Percentiles rank a stretch among this genome's conserved stretches.
phyloP scores from a whole-genome alignment of 305 asterid genomes.

The Fraxinus latifolia region DNA sequence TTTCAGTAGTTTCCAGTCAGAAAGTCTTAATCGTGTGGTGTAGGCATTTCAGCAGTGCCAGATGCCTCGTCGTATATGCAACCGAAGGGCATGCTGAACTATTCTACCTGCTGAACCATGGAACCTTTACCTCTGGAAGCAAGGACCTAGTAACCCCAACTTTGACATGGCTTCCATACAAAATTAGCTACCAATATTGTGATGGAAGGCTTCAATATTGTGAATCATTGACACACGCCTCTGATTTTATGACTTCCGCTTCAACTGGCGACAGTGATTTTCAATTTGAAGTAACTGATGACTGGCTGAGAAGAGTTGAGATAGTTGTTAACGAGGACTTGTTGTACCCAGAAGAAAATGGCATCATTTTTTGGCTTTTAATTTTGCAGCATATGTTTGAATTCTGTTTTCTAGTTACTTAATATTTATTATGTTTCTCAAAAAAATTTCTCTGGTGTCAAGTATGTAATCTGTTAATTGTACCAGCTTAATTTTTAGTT shows the following conservation, averaged over 20 bases:
- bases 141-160: neutral
- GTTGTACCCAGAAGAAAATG: neutral
- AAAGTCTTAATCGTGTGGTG: neutral
- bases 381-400: neutral
- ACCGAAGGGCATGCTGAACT: neutral
- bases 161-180: neutral
- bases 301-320: neutral
- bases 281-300: neutral
- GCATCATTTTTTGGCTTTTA: neutral
- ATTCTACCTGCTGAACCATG: neutral
- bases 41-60: neutral
- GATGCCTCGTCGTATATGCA: neutral
- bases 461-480: neutral
- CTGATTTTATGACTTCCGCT: neutral
- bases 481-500: conserved; percentile 4
- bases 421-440: neutral
- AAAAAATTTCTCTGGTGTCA: neutral
- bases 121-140: neutral
- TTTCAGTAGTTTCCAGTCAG: neutral
- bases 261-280: neutral
- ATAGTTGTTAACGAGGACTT: neutral
- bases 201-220: neutral
- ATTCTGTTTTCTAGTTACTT: neutral
- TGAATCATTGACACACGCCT: neutral
- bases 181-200: neutral